phyloP scores from a whole-genome alignment of 2,329 filamentous ascomycete species.

The Thielaviopsis ethacetica region DNA sequence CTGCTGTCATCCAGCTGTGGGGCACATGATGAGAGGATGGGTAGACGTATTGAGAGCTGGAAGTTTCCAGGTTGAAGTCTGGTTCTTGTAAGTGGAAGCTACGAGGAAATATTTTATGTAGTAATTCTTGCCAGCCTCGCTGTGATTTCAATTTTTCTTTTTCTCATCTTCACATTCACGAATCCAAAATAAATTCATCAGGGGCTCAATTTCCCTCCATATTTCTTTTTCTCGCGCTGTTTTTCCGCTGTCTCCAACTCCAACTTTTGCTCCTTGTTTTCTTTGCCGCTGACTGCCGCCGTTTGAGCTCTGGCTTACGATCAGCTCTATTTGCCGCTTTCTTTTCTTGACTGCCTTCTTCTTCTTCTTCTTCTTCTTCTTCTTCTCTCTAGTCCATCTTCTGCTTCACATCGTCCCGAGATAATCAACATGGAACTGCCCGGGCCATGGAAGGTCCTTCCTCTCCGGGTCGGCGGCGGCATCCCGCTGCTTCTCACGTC shows the following conservation, averaged over 20 bases:
- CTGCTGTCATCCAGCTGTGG: no score
- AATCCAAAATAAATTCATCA: no score
- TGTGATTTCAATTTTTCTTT: neutral
- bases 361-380: neutral
- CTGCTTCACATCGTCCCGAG: neutral
- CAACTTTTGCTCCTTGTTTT: no score
- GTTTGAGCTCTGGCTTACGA: neutral
- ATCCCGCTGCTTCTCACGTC: conserved; percentile 50
- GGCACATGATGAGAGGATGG: no score
- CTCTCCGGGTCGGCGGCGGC: conserved; percentile 22
- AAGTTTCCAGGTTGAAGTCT: neutral
- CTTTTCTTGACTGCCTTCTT: neutral
- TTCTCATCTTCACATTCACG: no score
- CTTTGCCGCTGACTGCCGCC: neutral
- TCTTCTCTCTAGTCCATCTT: neutral
- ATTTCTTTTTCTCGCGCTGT: no score
- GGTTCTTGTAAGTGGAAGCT: neutral
- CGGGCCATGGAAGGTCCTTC: conserved; percentile 32
- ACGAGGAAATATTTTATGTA: neutral
- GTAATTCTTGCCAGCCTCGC: neutral
- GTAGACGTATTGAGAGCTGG: neutral
- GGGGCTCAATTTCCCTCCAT: no score
- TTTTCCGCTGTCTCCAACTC: no score
- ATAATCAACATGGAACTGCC: conserved; percentile 17
- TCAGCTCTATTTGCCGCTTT: neutral